phyloP scores from a whole-genome alignment of 768 basidiomycete species.

The Chiua virens region DNA sequence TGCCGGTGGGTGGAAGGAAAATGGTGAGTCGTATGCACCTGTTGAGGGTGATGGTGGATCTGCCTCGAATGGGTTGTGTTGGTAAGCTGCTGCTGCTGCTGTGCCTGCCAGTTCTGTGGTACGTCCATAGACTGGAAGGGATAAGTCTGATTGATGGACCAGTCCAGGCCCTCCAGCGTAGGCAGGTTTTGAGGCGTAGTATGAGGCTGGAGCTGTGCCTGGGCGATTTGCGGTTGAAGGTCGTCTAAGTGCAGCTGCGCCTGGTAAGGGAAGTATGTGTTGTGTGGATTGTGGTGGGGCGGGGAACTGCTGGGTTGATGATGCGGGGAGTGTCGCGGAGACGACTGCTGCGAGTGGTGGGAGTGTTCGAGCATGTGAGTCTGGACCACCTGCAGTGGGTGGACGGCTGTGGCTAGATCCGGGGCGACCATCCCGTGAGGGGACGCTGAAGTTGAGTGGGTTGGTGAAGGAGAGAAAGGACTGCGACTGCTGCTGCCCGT shows the following conservation, averaged over 20 bases:
- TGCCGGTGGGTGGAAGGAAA: constrained; percentile 75
- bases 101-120: constrained; percentile 38
- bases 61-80: constrained; percentile 28
- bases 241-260: constrained; percentile 52
- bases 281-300: constrained; percentile 43
- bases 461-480: constrained; percentile 67
- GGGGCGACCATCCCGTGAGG: constrained; percentile 42
- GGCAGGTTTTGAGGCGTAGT: constrained; percentile 50
- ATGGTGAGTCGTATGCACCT: constrained; percentile 59
- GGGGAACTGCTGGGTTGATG: constrained; percentile 41
- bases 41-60: constrained; percentile 31
- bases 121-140: constrained; percentile 42
- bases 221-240: constrained; percentile 63
- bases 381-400: constrained; percentile 50
- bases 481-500: constrained; percentile 49
- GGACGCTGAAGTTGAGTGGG: constrained; percentile 47
- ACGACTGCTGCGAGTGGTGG: constrained; percentile 76
- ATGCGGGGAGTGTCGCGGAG: constrained; percentile 63
- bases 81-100: constrained; percentile 32
- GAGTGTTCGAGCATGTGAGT: constrained; percentile 52
- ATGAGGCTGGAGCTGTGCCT: constrained; percentile 69
- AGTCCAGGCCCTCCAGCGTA: constrained; percentile 52
- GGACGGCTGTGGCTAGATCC: constrained; percentile 52
- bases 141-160: constrained; percentile 47
- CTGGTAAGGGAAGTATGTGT: constrained; percentile 58